Base-by-base conservation (phyloP, 352 stramenopile genomes). In the Aphanomyces astaci region DNA sequence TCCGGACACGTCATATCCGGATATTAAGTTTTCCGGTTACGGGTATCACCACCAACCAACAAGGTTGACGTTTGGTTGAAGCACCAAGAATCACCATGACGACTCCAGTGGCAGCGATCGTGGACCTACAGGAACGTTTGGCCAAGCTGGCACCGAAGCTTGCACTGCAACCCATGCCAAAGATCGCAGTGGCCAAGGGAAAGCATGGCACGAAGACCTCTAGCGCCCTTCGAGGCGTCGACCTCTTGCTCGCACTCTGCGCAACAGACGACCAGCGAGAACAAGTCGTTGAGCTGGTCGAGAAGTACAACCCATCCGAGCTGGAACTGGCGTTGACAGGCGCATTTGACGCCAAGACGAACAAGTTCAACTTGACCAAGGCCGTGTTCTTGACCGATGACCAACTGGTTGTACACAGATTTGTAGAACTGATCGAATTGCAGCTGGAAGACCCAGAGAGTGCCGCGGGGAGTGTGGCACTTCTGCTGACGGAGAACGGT, bases 341-440 rank as follows among this genome's bases (percentile, higher is more conserved):
- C 24, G 60, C 60, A n/a, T 66, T 66, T 2, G 60, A 66, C 19
- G 36, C n/a, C 33, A 53, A 17, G 27, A 56, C 60, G 15, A 66
- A 66, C 3, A 49, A n/a, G 27, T 66, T 56, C 32, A 56, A 57
- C 36, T 27, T 66, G 31, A 66, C 36, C 11, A 66, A 66, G 24
- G 60, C 60, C 28, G 22, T 53, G 4, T 66, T 53, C 52, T 66
- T 66, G 40, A 66, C 19, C 27, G 60, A 66, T n/a, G 15, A 4
- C 15, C 48, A 45, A 24, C 19, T 57, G 19, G 24, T 66, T 19
- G 60, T 66, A 22, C 60, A 66, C 32, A 59, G 31, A 33, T 66
- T 66, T 57, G 60, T 66, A 33, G 60, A 57, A 30, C 36, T 66
- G 27, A 53, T 66, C 17, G 60, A 66, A 28, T 28, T 66, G 22